A percentile compares a stretch with the other conserved stretches of the same genome.
Conservation (phyloP, 1,284 basidiomycete genomes). For the Apiotrichum porosum region DNA sequence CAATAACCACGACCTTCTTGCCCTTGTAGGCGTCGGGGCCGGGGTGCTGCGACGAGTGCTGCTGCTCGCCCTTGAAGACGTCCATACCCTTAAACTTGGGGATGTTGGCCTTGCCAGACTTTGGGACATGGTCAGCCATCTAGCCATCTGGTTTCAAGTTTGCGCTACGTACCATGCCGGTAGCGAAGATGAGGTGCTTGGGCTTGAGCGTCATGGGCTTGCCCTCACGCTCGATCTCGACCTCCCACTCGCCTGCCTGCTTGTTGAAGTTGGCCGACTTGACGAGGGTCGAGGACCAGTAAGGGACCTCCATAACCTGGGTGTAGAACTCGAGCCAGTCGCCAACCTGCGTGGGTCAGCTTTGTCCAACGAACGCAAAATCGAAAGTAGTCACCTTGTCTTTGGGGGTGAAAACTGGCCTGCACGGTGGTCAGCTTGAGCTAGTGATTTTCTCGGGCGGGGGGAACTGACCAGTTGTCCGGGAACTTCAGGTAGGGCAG, state of each 20-base stretch:
- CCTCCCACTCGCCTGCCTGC: conserved; percentile 49
- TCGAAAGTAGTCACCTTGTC: too few relatives aligned
- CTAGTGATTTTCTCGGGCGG: not conserved
- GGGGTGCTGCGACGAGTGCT: conserved; percentile 57
- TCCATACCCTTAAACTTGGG: conserved; percentile 39
- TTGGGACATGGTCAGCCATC: too few relatives aligned
- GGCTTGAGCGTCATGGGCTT: conserved; percentile 54
- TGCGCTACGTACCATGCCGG: conserved; percentile 6
- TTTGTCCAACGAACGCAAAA: too few relatives aligned
- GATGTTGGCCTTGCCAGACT: conserved; percentile 14
- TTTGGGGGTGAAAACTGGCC: conserved; percentile 61
- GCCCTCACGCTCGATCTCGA: conserved; percentile 49
- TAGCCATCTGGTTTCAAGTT: too few relatives aligned
- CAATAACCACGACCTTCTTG: conserved; percentile 41
- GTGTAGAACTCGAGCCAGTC: conserved; percentile 39
- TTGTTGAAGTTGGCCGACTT: conserved; percentile 49
- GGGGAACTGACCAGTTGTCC: conserved; percentile 3
- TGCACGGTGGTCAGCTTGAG: conserved; percentile 37
- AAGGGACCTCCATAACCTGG: conserved; percentile 31
- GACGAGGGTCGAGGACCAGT: conserved; percentile 51
- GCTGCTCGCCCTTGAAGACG: conserved; percentile 53
- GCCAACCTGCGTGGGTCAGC: too few relatives aligned
- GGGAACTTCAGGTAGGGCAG: conserved; percentile 52
- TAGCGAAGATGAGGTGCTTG: conserved; percentile 21
- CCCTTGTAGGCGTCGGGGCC: conserved; percentile 46